These are phyloP conservation scores for Dacryopinax spathularia DNA, from an alignment of 768 basidiomycete species.

Conservation along the genomic window DNA sequence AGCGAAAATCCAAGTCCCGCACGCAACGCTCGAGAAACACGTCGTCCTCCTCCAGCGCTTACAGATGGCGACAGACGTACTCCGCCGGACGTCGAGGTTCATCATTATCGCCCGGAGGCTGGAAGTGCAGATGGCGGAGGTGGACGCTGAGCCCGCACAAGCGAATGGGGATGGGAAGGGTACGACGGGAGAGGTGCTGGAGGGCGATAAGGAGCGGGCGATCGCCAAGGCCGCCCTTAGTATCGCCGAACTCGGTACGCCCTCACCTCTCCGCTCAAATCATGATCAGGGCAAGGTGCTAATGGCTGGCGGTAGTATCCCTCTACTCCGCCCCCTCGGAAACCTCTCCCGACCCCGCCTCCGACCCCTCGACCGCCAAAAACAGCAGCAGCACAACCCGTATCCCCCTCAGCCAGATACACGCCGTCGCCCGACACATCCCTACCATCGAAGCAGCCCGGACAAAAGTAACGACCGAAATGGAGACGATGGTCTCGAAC, in stretches of 20 bases:
- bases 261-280: background rate
- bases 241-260: conserved; percentile 76
- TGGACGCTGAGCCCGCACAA: conserved; percentile 24
- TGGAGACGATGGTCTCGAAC: conserved; percentile 78
- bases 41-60: conserved; percentile 63
- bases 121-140: conserved; percentile 70
- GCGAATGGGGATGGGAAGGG: background rate
- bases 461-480: conserved; percentile 58
- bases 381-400: conserved; percentile 10
- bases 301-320: no score
- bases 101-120: conserved; percentile 68
- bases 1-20: conserved; percentile 72
- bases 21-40: conserved; percentile 54
- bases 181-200: conserved; percentile 28
- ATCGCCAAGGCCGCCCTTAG: conserved; percentile 91
- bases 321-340: background rate
- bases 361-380: background rate
- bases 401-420: conserved; percentile 58
- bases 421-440: conserved; percentile 53
- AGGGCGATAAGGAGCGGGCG: conserved; percentile 71
- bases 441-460: conserved; percentile 60
- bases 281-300: no score
- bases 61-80: conserved; percentile 69
- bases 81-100: conserved; percentile 74
- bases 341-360: background rate